These are phyloP conservation scores for Fomitopsis pulvina DNA, from an alignment of 768 basidiomycete genomes.

Conservation along the genomic window DNA sequence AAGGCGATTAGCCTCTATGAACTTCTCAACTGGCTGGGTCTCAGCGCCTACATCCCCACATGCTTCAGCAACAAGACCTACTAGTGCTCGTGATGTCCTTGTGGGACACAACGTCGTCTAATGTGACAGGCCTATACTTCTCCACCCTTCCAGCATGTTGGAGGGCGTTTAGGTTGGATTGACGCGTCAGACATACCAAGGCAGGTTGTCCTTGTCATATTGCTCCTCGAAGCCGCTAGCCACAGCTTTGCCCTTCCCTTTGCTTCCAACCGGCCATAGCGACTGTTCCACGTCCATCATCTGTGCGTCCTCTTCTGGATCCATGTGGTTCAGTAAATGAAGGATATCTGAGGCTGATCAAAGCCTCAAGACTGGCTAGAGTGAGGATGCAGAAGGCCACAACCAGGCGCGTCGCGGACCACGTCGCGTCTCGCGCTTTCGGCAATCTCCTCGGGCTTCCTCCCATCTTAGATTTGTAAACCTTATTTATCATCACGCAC, in stretches of 20 bases:
- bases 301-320: constrained; percentile 34
- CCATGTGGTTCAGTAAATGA: no score
- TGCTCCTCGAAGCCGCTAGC: constrained; percentile 32
- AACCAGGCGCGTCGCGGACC: constrained; percentile 4
- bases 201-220: constrained; percentile 61
- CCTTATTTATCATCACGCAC: constrained; percentile 32
- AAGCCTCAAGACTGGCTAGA: background rate
- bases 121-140: constrained; percentile 88
- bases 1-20: constrained; percentile 89
- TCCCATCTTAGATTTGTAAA: no score
- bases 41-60: background rate
- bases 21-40: constrained; percentile 73
- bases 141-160: constrained; percentile 67
- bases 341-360: no score
- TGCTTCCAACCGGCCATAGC: constrained; percentile 18
- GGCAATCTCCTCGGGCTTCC: no score
- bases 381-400: constrained; percentile 4
- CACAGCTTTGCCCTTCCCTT: constrained; percentile 67
- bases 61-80: constrained; percentile 32
- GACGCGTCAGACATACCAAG: constrained; percentile 54
- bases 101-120: constrained; percentile 95
- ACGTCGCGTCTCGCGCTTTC: background rate
- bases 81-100: constrained; percentile 93
- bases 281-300: constrained; percentile 39
- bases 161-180: background rate